Base-by-base conservation (phyloP, 1,139 yeast genomes). In the Candida albicans region DNA sequence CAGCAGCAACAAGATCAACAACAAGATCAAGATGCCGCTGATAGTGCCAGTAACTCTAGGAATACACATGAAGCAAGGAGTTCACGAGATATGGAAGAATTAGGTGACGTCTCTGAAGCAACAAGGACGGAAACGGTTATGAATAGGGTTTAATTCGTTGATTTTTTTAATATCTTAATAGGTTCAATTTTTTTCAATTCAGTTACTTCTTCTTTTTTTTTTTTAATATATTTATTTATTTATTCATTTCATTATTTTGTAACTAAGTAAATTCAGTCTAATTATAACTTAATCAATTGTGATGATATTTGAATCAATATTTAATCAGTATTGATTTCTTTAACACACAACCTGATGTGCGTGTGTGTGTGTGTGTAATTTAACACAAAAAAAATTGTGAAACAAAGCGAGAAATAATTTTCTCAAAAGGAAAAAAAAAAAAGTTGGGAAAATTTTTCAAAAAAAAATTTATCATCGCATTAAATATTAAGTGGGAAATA, bases 111-210 rank as follows among this genome's bases (percentile, higher is more conserved):
- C 4, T 11, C 41, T n/a, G 42, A 43, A 33, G 45, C 43, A 9
- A 39, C 43, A 32, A 35, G 38, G 47, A 54, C 67, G 45, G 60
- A 58, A 37, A 49, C 57, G 28, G 65, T 59, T 26, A 65, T 63
- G 25, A 64, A 61, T 43, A 58, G 68, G 44, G 68, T 64, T 12
- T 64, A 53, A 54, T 33, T 41, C 27, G 29, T n/a, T 13, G 24
- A 27, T 27, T 27, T 27, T 3, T n/a, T n/a, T n/a, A 29, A 29
- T 29, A n/a, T 29, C 6, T 30, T 12, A n/a, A 12, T 8, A 12
- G 14, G 11, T n/a, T 30, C 15, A 30, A 11, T 30, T 30, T 30
- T 29, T 29, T 30, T n/a, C 9, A 11, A 30, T 13, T 30, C 9
- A 30, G 4, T 30, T 11, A 13, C 11, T 8, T 12, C 4, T 30